Conservation (phyloP, 164 flowering plant species). For the Annona cherimola region DNA sequence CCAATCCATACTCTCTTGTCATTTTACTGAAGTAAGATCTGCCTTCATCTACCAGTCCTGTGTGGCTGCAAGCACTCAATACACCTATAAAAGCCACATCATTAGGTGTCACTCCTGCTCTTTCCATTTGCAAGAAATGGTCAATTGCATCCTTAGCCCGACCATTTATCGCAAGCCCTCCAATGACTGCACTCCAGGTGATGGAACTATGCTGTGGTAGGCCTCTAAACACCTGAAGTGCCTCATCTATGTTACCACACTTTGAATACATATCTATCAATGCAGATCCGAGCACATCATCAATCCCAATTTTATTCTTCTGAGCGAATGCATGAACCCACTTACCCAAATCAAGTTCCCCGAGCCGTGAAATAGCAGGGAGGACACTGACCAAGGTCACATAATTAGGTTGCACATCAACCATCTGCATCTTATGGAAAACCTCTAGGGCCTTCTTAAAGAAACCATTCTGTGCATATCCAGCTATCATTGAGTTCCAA, state of each 20-base stretch:
- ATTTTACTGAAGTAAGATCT: constrained; percentile 34
- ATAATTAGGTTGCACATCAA: constrained; percentile 40
- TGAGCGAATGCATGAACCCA: constrained; percentile 55
- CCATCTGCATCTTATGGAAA: constrained; percentile 51
- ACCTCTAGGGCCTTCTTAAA: constrained; percentile 51
- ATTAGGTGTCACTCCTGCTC: constrained; percentile 30
- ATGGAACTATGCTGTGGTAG: constrained; percentile 30
- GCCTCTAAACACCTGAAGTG: constrained; percentile 40
- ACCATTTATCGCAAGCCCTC: constrained; percentile 57
- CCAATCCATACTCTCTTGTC: constrained; percentile 32
- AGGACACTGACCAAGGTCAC: constrained; percentile 57
- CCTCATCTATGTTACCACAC: constrained; percentile 57
- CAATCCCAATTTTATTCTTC: constrained; percentile 36
- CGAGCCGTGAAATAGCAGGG: constrained; percentile 48
- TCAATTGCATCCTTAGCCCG: constrained; percentile 41
- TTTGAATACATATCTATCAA: constrained; percentile 60
- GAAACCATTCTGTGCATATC: constrained; percentile 51
- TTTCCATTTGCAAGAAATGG: constrained; percentile 37
- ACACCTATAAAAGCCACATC: constrained; percentile 43
- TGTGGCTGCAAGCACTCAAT: constrained; percentile 59
- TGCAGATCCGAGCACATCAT: constrained; percentile 60
- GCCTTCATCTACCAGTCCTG: constrained; percentile 52
- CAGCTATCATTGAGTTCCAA: constrained; percentile 65
- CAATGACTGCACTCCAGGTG: constrained; percentile 53
- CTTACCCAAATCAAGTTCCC: constrained; percentile 51